These are phyloP conservation scores for Calocybe indica DNA, from an alignment of 768 basidiomycete genomes.

Conservation along the genomic window DNA sequence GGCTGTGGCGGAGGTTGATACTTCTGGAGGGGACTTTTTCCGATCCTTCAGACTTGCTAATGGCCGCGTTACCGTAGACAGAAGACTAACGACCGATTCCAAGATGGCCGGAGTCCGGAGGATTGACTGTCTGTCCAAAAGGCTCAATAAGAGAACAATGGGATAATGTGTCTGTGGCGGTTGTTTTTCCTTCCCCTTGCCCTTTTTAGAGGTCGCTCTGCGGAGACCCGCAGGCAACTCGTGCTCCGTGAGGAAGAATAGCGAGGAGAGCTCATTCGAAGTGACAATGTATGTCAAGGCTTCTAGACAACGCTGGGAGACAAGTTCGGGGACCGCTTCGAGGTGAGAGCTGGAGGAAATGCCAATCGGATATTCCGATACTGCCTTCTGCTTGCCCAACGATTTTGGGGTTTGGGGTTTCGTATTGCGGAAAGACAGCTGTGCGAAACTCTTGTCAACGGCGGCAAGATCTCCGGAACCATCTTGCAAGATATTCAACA, in stretches of 20 bases:
- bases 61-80: constrained; percentile 86
- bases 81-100: constrained; percentile 84
- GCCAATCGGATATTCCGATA: constrained; percentile 44
- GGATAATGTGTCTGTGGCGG: constrained; percentile 81
- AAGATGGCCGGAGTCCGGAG: constrained; percentile 86
- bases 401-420: constrained; percentile 50
- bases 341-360: constrained; percentile 35
- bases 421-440: constrained; percentile 71
- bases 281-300: constrained; percentile 84
- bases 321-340: constrained; percentile 86
- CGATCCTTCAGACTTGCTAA: constrained; percentile 58
- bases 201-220: constrained; percentile 69
- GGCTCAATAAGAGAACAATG: constrained; percentile 79
- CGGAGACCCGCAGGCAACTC: constrained; percentile 80
- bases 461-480: constrained; percentile 88
- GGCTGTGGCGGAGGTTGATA: background rate
- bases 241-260: constrained; percentile 96
- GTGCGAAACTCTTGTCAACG: constrained; percentile 91
- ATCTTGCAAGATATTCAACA: constrained; percentile 92
- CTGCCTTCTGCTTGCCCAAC: constrained; percentile 65
- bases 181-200: constrained; percentile 93
- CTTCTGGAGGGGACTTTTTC: constrained; percentile 16
- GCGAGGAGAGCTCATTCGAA: constrained; percentile 75
- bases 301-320: constrained; percentile 93
- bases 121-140: constrained; percentile 83